Base-by-base conservation (phyloP, 2,329 filamentous ascomycete species). In the Aspergillus neotritici region DNA sequence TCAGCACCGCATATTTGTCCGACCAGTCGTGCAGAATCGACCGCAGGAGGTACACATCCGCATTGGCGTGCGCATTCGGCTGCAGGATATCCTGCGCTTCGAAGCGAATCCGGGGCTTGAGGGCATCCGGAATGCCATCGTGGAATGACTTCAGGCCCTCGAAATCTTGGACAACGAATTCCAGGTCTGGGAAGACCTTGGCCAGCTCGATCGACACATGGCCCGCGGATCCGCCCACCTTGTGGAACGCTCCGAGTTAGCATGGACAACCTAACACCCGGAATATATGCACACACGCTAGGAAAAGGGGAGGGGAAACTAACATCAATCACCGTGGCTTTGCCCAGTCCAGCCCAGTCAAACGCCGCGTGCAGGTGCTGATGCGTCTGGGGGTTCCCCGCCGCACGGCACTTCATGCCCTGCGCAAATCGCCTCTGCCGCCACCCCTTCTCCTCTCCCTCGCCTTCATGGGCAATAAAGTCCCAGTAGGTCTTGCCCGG, bases 131-230 rank as follows among this genome's bases (percentile, higher is more conserved):
- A n/a, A n/a, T n/a, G n/a, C n/a, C n/a, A n/a, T n/a, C n/a, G n/a
- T n/a, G n/a, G n/a, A n/a, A n/a, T n/a, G n/a, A n/a, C n/a, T n/a
- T n/a, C n/a, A n/a, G n/a, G n/a, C n/a, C n/a, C n/a, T n/a, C n/a
- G 56, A 75, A 61, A 48, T 77, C 73, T 48, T 77, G 68, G 1
- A 77, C 78, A 11, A 80, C 61, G 54, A 80, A 80, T 35, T 65
- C 69, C 51, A 79, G 69, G 31, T 73, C 67, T 36, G 67, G 67
- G 61, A 73, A 79, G 43, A 60, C 62, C 44, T 66, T 65, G 2
- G 76, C 79, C 34, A 83, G 63, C 3, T 73, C 75, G n/a, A 77
- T 67, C 36, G 68, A 73, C n/a, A 76, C 73, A 36, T 79, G 76
- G 0, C 80, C 80, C 40, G 76, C 74, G 13, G 74, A 77, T 2